Base-by-base conservation (phyloP, 208 protist genomes). In the Vickermania ingenoplastis region DNA sequence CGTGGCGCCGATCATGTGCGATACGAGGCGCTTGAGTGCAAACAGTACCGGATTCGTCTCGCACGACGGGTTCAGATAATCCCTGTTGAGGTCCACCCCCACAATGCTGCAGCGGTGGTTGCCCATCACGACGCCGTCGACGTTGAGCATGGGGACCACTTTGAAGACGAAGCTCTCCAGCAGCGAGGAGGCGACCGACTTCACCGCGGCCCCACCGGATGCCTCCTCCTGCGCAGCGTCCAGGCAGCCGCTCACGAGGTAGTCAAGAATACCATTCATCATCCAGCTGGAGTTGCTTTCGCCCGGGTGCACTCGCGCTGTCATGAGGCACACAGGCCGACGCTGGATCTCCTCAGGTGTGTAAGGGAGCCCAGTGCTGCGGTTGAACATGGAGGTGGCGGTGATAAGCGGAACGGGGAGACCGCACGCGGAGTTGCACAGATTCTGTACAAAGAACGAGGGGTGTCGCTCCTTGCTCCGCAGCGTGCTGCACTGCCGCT, bases 111-210 rank as follows among this genome's bases (percentile, higher is more conserved):
- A 98, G 52, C 98, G 87, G 71, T 99, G 95, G 73, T 99, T 99
- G 57, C 98, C 98, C 63, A 97, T 78, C 31, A 99, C 88, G 21
- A 99, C 97, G 27, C 98, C 98, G 66, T 99, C 98, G 4, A 92
- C 86, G 73, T 99, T 99, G 7, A 99, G 72, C 96, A 99, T 99
- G 1, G 98, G 98, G 13, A 99, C 77, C 31, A 98, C 82, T 69
- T 98, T 98, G 68, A 89, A 93, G 21, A 96, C 87, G 54, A 91
- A 89, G n/a, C 41, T 62, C 14, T 81, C 75, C 25, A 88, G 75
- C 24, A 97, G 66, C 7, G 50, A 22, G 22, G 60, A 45, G 5
- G 73, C n/a, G 2, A 51, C 31, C 7, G 74, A 41, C 31, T 61
- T 23, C 48, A 25, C 11, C 21, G 52, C 28, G 22, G 62, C 30